Evolutionary conservation across 2,329 filamentous ascomycete genomes (phyloP), one percentile per base, ranked within the genome.

Genomic region (Pseudogymnoascus sp.): DNA sequence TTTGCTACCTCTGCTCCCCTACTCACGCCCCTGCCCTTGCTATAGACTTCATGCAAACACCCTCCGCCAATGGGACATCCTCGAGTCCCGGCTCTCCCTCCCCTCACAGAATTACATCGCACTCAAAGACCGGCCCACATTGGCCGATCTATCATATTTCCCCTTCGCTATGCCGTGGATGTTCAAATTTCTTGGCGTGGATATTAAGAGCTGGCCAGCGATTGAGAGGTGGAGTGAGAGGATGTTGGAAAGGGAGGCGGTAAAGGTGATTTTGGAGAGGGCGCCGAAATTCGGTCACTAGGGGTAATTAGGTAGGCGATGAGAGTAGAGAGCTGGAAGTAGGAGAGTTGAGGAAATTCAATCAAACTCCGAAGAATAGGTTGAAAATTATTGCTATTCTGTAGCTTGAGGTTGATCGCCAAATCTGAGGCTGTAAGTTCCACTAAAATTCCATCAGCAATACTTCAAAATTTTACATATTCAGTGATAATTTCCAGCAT

Each of bases 151-250:
- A 2, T 71, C 73, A 0, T 76, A 74, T 62, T 71, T 74, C 38
- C 74, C 73, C 1, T 77, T 75, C 63, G 70, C 74, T 1, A 75
- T 75, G 73, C 73, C 71, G 2, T 75, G 70, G 69, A 75, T 75
- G 72, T 75, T 75, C 62, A 68, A 41, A 7, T 74, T 76, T 56
- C 41, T 75, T 2, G 67, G 66, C 1, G 73, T 75, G 1, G 66
- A 75, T 61, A 69, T 75, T 43, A 66, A 68, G 24, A 62, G 73
- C 11, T 76, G 66, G 62, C 72, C 74, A 2, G 61, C 71, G 38
- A 73, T 74, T 41, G 40, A 72, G 61, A 37, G n/a, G 0, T 75
- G 73, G 73, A 62, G 61, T 19, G 41, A 72, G 46, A 59, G 67
- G 7, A 73, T 75, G 70, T 6, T 69, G 16, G 60, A 59, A 4